Percentiles rank a stretch among this genome's conserved stretches.
These are phyloP conservation scores for Leccinum incarnatum DNA, from an alignment of 768 basidiomycete species.

Conservation along the genomic window DNA sequence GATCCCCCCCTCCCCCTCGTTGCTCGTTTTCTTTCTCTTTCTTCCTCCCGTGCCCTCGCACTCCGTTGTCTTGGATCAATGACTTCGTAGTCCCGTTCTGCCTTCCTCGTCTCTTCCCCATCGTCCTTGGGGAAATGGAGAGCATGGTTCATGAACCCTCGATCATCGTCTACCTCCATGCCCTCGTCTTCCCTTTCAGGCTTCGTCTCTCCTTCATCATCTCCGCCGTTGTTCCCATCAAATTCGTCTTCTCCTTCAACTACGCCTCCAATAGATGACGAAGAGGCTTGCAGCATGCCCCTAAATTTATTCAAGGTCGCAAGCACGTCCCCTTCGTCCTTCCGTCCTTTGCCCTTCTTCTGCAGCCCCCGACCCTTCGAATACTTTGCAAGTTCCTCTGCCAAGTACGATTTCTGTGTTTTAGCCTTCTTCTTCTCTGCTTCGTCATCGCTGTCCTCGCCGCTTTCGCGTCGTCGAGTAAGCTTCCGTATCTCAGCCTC, in stretches of 20 bases:
- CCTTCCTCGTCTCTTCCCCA: slow-evolving; percentile 70
- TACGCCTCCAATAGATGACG: slow-evolving; percentile 33
- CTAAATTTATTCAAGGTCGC: slow-evolving; percentile 69
- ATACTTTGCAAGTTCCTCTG: slow-evolving; percentile 83
- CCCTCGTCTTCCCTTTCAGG: slow-evolving; percentile 43
- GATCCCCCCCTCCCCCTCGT: slow-evolving; percentile 23
- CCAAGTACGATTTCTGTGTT: slow-evolving; percentile 65
- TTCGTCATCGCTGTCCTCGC: slow-evolving; percentile 64
- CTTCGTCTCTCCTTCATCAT: slow-evolving; percentile 12
- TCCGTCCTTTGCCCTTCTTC: slow-evolving; percentile 54
- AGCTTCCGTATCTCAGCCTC: slow-evolving; percentile 85
- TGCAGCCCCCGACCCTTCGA: slow-evolving; percentile 59
- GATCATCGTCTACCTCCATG: slow-evolving; percentile 77
- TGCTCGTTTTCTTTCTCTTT: slow-evolving; percentile 57
- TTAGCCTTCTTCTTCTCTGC: slow-evolving; percentile 53
- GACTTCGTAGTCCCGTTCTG: slow-evolving; percentile 84
- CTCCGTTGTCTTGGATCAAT: slow-evolving; percentile 78
- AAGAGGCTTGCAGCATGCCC: slow-evolving; percentile 54
- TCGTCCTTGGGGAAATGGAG: slow-evolving; percentile 79
- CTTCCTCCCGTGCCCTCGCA: slow-evolving; percentile 76
- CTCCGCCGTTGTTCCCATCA: slow-evolving; percentile 14
- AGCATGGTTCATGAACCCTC: slow-evolving; percentile 69
- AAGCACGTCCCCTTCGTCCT: slow-evolving; percentile 72
- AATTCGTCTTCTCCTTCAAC: slow-evolving; percentile 18
- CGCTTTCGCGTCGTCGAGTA: slow-evolving; percentile 53